Base-by-base conservation (phyloP, 805 yeast genomes). In the Candida coquimbonensis region DNA sequence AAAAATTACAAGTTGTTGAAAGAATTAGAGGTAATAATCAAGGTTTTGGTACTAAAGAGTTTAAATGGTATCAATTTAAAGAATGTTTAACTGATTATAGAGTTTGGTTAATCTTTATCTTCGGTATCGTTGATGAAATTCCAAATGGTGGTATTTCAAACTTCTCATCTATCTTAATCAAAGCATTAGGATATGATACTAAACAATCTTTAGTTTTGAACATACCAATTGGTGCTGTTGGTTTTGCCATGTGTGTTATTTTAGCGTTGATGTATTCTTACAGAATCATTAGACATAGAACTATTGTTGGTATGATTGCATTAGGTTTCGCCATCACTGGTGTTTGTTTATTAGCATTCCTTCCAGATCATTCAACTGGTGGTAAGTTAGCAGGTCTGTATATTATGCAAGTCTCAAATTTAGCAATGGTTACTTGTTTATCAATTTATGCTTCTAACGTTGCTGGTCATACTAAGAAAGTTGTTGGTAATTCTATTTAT, bases 101-200 rank as follows among this genome's bases (percentile, higher is more conserved):
- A 45, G 59, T 70, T 17, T 74, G 71, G 69, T 49, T 71, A n/a
- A 52, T 62, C 34, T 60, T 70, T 41, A 39, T 63, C 9, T 55
- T 61, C 25, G 67, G 57, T 41, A 47, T 61, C 11, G 50, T 67
- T 19, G 57, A 54, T 39, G 60, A 62, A 56, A 53, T 63, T 42
- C 74, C 67, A 48, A 70, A 72, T 50, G 78, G 78, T 42, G 78
- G 72, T n/a, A 54, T 72, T 35, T 64, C 72, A n/a, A 66, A 65
- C 55, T 75, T 72, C 52, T 65, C 72, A 27, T 60, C 68, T 32
- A 64, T 75, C 44, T 57, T 74, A 24, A 57, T 75, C 8, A 38
- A 43, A 7, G 24, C 31, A 9, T 25, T 43, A n/a, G 34, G 34
- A 3, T 43, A 21, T 16, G 19, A 31, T 11, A 38, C 39, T 17